Percentiles rank a stretch among this genome's conserved stretches.
These are phyloP conservation scores for Entrophospora sp. DNA, from an alignment of 192 early-diverging fungal species.

Conservation along the genomic window DNA sequence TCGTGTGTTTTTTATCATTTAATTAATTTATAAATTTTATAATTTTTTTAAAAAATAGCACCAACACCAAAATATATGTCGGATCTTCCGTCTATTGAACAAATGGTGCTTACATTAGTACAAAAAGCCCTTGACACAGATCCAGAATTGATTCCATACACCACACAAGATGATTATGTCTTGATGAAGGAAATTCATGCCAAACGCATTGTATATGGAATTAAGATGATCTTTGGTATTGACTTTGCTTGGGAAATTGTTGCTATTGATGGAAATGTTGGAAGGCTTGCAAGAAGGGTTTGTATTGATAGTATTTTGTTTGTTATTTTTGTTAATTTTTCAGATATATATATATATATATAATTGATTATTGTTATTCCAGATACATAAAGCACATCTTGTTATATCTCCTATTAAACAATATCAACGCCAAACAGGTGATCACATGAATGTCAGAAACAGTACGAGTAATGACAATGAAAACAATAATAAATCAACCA, in stretches of 20 bases:
- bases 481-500: no score
- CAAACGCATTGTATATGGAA: conserved; percentile 69
- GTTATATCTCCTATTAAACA: no score
- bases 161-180: conserved; percentile 42
- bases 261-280: conserved; percentile 37
- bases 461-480: no score
- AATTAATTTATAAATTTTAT: background rate
- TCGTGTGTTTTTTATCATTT: no score
- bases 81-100: conserved; percentile 28
- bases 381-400: no score
- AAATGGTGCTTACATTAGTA: conserved; percentile 31
- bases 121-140: conserved; percentile 40
- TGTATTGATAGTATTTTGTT: no score
- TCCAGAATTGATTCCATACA: conserved; percentile 33
- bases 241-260: conserved; percentile 82
- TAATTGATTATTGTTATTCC: no score
- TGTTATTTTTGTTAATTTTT: no score
- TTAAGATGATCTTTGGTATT: conserved; percentile 75
- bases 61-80: conserved; percentile 14
- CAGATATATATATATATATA: no score
- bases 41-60: conserved; percentile 17
- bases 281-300: conserved; percentile 42
- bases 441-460: no score
- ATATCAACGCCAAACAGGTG: no score
- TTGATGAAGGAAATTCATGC: conserved; percentile 53